Conservation (phyloP, 768 basidiomycete genomes). For the Rossbeevera mucosa region DNA sequence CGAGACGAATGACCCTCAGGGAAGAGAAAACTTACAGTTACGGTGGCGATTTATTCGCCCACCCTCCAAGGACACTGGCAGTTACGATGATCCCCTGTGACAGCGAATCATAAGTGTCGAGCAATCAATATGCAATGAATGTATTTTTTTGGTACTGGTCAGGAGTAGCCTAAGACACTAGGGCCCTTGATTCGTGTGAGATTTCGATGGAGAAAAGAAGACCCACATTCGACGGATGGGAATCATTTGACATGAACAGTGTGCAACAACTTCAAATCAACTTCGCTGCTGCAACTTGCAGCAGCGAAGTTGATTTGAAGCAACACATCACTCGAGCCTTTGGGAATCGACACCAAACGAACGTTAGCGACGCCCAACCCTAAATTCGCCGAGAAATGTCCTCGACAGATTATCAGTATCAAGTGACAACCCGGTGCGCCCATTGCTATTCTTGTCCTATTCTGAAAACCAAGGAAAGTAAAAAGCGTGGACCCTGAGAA, state of each 20-base stretch:
- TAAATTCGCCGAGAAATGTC: background rate
- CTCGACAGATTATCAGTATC: background rate
- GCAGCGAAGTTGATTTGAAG: no score
- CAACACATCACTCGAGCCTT: background rate
- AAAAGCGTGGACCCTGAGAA: constrained; percentile 3
- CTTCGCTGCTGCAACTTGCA: background rate
- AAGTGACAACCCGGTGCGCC: background rate
- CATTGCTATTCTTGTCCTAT: background rate
- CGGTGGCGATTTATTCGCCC: background rate
- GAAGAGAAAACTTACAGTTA: background rate
- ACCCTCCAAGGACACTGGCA: background rate
- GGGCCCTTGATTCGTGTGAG: constrained; percentile 4
- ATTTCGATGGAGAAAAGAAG: background rate
- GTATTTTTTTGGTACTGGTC: background rate
- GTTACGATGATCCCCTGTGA: background rate
- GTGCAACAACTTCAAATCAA: background rate
- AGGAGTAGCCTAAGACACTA: background rate
- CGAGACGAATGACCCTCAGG: background rate
- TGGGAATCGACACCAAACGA: background rate
- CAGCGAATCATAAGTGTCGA: background rate
- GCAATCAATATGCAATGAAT: background rate
- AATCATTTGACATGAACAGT: background rate
- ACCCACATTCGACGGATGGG: background rate
- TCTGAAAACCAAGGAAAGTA: background rate
- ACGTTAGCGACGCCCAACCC: background rate